Percentiles rank a stretch among this genome's conserved stretches.
Conservation (phyloP, 1,139 yeast genomes). For the Debaryomycetaceae sp. region DNA sequence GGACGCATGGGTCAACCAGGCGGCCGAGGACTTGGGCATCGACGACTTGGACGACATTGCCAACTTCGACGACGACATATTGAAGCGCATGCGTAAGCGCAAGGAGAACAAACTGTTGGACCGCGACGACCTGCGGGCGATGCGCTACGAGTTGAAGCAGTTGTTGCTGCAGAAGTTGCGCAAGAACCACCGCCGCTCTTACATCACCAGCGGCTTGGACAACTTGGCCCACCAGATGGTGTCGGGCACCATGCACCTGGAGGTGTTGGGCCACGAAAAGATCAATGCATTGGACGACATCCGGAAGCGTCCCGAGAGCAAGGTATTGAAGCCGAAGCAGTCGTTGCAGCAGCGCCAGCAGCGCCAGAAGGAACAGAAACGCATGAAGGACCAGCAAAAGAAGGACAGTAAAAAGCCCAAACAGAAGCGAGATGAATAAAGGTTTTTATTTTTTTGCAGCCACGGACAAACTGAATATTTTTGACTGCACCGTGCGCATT, state of each 20-base stretch:
- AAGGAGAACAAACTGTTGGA: conserved; percentile 52
- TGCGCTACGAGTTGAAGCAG: conserved; percentile 54
- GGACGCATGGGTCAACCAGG: conserved; percentile 77
- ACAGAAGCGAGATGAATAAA: conserved; percentile 2
- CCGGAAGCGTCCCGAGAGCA: conserved; percentile 3
- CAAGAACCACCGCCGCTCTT: conserved; percentile 66
- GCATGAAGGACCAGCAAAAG: conserved; percentile 11
- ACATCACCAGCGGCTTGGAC: conserved; percentile 78
- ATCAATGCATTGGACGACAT: conserved; percentile 70
- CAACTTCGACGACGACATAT: conserved; percentile 56
- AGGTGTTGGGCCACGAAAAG: conserved; percentile 66
- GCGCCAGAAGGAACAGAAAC: conserved; percentile 9
- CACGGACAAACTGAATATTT: neutral
- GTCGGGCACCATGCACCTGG: conserved; percentile 64
- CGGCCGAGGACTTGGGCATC: conserved; percentile 90
- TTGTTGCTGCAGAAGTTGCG: conserved; percentile 58
- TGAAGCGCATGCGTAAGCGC: conserved; percentile 60
- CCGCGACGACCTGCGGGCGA: conserved; percentile 43
- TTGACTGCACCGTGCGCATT: too few species aligned
- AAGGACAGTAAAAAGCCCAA: conserved; percentile 2
- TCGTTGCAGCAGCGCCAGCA: conserved; percentile 12
- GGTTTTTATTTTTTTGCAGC: conserved; percentile 5
- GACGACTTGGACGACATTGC: conserved; percentile 63
- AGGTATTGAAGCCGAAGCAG: conserved; percentile 27
- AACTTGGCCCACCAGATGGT: conserved; percentile 84